These are phyloP conservation scores for Beauveria scarabaeidicola DNA, from an alignment of 2,329 filamentous ascomycete genomes.

Conservation along the genomic window DNA sequence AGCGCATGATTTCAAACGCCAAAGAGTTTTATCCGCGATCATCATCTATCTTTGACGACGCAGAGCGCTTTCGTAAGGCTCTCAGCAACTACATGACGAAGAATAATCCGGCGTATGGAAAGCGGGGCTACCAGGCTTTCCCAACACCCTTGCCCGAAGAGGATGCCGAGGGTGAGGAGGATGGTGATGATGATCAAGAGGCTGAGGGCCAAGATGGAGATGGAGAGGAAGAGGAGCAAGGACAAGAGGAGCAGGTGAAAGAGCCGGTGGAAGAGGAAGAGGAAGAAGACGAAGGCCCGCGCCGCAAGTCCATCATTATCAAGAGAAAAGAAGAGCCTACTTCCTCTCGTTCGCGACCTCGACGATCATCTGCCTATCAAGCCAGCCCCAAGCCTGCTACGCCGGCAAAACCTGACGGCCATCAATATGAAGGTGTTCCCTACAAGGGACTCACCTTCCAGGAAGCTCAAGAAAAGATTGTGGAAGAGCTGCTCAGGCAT, in stretches of 20 bases:
- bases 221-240: constrained; percentile 21
- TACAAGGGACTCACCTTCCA: constrained; percentile 73
- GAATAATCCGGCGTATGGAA: constrained; percentile 73
- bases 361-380: constrained; percentile 23
- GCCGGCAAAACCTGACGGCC: constrained; percentile 35
- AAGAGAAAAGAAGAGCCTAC: constrained; percentile 20
- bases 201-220: constrained; percentile 18
- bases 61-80: constrained; percentile 77
- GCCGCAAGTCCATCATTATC: constrained; percentile 27
- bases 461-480: constrained; percentile 76
- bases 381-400: constrained; percentile 27
- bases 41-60: constrained; percentile 69
- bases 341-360: constrained; percentile 27
- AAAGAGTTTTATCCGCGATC: constrained; percentile 74
- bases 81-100: constrained; percentile 83
- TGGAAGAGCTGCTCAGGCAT: constrained; percentile 64
- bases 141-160: constrained; percentile 65
- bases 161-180: constrained; percentile 19
- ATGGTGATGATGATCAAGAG: constrained; percentile 17
- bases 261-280: constrained; percentile 24
- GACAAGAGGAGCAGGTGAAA: constrained; percentile 17
- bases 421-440: constrained; percentile 45
- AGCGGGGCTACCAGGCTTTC: constrained; percentile 57
- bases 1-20: constrained; percentile 79
- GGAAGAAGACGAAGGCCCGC: constrained; percentile 20